Evolutionary conservation across 257 asterid species (phyloP), one percentile per base, ranked within the genome.

Genomic region (Nicotiana undulata): DNA sequence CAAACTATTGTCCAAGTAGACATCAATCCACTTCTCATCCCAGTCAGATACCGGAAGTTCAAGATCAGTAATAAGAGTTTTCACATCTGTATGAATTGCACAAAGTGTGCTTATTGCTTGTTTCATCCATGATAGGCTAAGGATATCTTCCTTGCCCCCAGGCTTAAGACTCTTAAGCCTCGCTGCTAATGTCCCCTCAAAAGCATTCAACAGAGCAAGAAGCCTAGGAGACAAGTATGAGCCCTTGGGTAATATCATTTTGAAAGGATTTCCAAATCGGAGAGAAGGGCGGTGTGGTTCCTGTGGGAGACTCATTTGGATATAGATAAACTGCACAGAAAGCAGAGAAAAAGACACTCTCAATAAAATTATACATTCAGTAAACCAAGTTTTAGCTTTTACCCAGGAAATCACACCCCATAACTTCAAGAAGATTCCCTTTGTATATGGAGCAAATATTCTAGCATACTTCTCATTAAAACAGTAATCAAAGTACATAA

Each of bases 1-100:
- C 63, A 89, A 92, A 55, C 98, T 93, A 63, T 92, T 89, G 83
- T 91, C 91, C 85, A 94, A 83, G 82, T 93, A 94, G 1, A 90
- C 93, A 82, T 91, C 96, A 56, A 94, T 83, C 97, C 98, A 94
- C 80, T 92, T 93, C 78, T 90, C 96, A 64, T 94, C 97, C 98
- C 98, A 94, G 81, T 92, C 95, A 46, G 81, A 78, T 46, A 91
- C 87, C 8, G 96, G 98, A 83, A 93, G 90, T 77, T 92, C 96
- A 79, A 93, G 98, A 51, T 89, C 88, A 0, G 91, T 86, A 58
- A 94, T 92, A 51, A 93, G 87, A n/a, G 78, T 81, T 85, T 92
- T 94, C 20, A 90, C 89, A 80, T 93, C 96, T 0, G 88, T 80
- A 81, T 94, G 98, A 79, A 92, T 88, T 76, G 81, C 90, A 86